These are phyloP conservation scores for Macrophomina pseudophaseolina DNA, from an alignment of 2,329 filamentous ascomycete species.

Conservation along the genomic window DNA sequence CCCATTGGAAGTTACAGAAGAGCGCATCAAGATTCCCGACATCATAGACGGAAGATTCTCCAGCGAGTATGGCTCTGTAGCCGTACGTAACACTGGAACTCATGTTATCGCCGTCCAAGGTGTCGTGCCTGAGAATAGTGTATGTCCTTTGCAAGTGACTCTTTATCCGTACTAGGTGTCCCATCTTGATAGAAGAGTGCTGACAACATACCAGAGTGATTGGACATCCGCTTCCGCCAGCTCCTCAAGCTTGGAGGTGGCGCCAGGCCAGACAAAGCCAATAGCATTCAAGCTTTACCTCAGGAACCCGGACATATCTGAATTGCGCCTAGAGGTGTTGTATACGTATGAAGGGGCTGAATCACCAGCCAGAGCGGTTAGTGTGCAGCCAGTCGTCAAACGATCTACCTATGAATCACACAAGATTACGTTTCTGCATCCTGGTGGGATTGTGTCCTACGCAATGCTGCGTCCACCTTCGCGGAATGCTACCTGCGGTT, in stretches of 20 bases:
- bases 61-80: slow-evolving; percentile 55
- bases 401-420: slow-evolving; percentile 50
- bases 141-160: neutral
- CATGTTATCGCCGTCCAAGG: slow-evolving; percentile 42
- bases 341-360: slow-evolving; percentile 32
- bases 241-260: neutral
- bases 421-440: slow-evolving; percentile 61
- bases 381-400: slow-evolving; percentile 10
- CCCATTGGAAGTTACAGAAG: slow-evolving; percentile 39
- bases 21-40: slow-evolving; percentile 56
- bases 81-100: slow-evolving; percentile 53
- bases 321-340: slow-evolving; percentile 34
- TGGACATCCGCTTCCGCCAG: neutral
- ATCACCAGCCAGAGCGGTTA: slow-evolving; percentile 29
- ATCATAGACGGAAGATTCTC: slow-evolving; percentile 55
- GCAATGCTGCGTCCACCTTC: slow-evolving; percentile 62
- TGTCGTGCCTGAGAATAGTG: slow-evolving; percentile 32
- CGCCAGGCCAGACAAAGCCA: slow-evolving; percentile 49
- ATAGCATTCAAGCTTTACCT: slow-evolving; percentile 43
- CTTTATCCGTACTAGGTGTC: neutral
- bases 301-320: slow-evolving; percentile 32
- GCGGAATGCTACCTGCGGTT: slow-evolving; percentile 40
- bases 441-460: slow-evolving; percentile 61
- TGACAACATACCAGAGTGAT: neutral
- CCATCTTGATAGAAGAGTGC: neutral